Evolutionary conservation across 345 rosid species (phyloP), one percentile per base, ranked within the genome.

Genomic region (Citrus australasica): DNA sequence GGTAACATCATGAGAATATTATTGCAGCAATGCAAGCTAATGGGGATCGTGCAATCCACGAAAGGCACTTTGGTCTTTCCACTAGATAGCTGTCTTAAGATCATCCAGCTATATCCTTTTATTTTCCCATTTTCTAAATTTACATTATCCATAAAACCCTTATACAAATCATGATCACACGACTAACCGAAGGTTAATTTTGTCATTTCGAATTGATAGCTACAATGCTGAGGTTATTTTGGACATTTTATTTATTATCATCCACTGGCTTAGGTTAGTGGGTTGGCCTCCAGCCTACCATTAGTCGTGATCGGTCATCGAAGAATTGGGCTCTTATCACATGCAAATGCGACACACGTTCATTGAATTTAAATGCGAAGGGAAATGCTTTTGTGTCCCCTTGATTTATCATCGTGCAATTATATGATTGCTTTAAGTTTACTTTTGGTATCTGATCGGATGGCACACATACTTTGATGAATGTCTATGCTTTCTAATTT

Each of bases 21-120:
- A 64, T 13, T 35, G 67, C 4, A 25, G n/a, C 9, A 24, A 35
- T 14, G 25, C n/a, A 11, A 67, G 35, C 51, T 30, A n/a, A 19
- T 51, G 24, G 53, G 17, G 22, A 66, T 72, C 75, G 74, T 59
- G 80, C 70, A 6, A 7, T 46, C 74, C 80, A 72, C 70, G 80
- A 59, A 77, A 46, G 69, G 77, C 27, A 67, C 66, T 46, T 72
- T 71, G 83, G 83, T 81, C 40, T 71, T 51, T 40, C 61, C 83
- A 56, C 77, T 24, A 0, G 19, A 53, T 66, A 58, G 64, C 76
- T 76, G 77, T 11, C 40, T 32, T 25, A 9, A 32, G 60, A 32
- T 9, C 56, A 67, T 37, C 68, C 66, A 71, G 70, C 76, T 61
- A 62, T 32, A 16, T 78, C 51, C 71, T 55, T 46, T 24, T 28